A percentile compares a stretch with the other conserved stretches of the same genome.
Evolutionary conservation across 306 rosid species (phyloP).

Genomic region (Herpetospermum pedunculosum): DNA sequence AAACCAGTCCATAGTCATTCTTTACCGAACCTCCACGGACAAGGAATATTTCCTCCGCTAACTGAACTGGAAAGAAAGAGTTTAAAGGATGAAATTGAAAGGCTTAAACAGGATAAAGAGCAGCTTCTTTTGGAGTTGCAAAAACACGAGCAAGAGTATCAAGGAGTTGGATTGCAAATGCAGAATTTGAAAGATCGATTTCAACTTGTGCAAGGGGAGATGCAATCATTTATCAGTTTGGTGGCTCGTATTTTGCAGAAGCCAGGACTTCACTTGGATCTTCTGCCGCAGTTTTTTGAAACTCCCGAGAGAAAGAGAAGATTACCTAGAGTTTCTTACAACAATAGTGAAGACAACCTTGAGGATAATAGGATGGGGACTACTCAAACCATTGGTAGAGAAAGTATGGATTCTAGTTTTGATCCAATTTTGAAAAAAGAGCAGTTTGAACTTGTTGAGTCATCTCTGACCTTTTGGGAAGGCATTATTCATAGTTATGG

Average conservation of each 20-base stretch:
- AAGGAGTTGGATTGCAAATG: slow-evolving; percentile 22
- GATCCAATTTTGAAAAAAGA: slow-evolving; percentile 20
- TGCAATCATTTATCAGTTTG: slow-evolving; percentile 34
- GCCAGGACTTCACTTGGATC: slow-evolving; percentile 31
- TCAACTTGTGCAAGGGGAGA: slow-evolving; percentile 34
- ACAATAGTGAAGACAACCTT: slow-evolving; percentile 21
- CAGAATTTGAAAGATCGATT: slow-evolving; percentile 31
- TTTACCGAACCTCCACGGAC: slow-evolving; percentile 42
- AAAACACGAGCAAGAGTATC: slow-evolving; percentile 38
- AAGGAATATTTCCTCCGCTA: slow-evolving; percentile 27
- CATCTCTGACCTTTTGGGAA: slow-evolving; percentile 59
- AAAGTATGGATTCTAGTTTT: slow-evolving; percentile 14
- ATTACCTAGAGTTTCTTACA: slow-evolving; percentile 28
- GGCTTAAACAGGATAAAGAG: slow-evolving; percentile 40
- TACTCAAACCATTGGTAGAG: slow-evolving; percentile 20
- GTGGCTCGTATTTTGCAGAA: slow-evolving; percentile 40
- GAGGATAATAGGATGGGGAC: slow-evolving; percentile 33
- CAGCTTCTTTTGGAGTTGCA: slow-evolving; percentile 33
- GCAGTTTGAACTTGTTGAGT: slow-evolving; percentile 38
- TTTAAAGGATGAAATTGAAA: slow-evolving; percentile 42
- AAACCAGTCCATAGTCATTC: slow-evolving; percentile 91
- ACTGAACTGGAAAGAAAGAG: slow-evolving; percentile 42
- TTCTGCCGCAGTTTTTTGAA: slow-evolving; percentile 32
- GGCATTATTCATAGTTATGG: slow-evolving; percentile 25
- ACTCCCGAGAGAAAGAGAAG: slow-evolving; percentile 46